A percentile compares a stretch with the other conserved stretches of the same genome.
Evolutionary conservation across 2,329 filamentous ascomycete species (phyloP).

Genomic region (Exophiala calicioides): DNA sequence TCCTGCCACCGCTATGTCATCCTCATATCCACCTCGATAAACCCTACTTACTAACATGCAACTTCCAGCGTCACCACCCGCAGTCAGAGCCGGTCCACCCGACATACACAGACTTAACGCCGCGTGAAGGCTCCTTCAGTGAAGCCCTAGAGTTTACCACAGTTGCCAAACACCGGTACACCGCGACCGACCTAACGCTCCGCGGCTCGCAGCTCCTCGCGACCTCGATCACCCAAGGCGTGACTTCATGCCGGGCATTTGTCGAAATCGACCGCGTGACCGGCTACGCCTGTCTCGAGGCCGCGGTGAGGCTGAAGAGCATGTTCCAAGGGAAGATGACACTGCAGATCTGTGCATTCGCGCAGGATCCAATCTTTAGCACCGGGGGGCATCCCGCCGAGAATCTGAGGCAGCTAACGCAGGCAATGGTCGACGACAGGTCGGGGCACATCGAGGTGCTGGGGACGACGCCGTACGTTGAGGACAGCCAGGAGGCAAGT

Average conservation of each 20-base stretch:
- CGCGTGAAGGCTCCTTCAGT: slow-evolving; percentile 61
- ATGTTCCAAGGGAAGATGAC: slow-evolving; percentile 56
- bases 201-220: slow-evolving; percentile 66
- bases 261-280: slow-evolving; percentile 70
- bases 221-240: slow-evolving; percentile 64
- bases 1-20: slow-evolving; percentile 64
- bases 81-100: background rate
- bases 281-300: slow-evolving; percentile 57
- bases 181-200: slow-evolving; percentile 61
- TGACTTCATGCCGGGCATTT: slow-evolving; percentile 70
- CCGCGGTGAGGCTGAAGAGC: slow-evolving; percentile 58
- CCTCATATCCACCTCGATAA: slow-evolving; percentile 72
- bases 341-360: slow-evolving; percentile 70
- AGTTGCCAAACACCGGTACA: slow-evolving; percentile 65
- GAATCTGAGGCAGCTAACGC: slow-evolving; percentile 54
- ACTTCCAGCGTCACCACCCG: slow-evolving; percentile 19
- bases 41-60: slow-evolving; percentile 41
- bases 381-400: slow-evolving; percentile 51
- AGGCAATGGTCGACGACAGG: slow-evolving; percentile 45
- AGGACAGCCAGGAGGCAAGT: slow-evolving; percentile 51
- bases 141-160: slow-evolving; percentile 64
- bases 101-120: slow-evolving; percentile 60
- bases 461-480: slow-evolving; percentile 71
- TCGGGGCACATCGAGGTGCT: slow-evolving; percentile 56
- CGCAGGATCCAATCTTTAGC: slow-evolving; percentile 68